Conservation (phyloP, 257 asterid species). For the Capsicum rhomboideum region DNA sequence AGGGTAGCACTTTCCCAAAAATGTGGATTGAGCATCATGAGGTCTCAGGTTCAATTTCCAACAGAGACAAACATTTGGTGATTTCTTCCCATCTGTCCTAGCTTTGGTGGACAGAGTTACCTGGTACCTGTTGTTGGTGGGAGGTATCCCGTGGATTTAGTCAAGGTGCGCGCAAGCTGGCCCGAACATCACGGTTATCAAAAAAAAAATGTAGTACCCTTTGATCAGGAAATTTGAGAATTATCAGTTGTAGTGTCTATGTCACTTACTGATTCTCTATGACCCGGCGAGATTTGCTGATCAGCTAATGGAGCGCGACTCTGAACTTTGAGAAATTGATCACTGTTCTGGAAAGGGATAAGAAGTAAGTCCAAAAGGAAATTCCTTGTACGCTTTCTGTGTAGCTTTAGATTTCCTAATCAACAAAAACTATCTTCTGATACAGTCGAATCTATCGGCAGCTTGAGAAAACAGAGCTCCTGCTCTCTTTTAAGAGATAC, state of each 20-base stretch:
- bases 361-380: background rate
- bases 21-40: too few species aligned
- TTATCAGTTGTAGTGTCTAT: background rate
- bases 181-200: too few species aligned
- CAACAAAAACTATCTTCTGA: background rate
- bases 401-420: constrained; percentile 3
- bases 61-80: too few species aligned
- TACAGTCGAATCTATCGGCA: background rate
- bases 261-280: background rate
- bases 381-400: background rate
- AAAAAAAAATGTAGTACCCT: background rate
- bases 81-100: too few species aligned
- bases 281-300: background rate
- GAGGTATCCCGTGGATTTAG: too few species aligned
- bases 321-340: background rate
- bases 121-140: too few species aligned
- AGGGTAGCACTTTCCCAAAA: background rate
- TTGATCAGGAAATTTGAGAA: background rate
- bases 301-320: background rate
- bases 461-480: background rate
- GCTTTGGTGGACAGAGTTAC: too few species aligned
- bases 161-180: too few species aligned
- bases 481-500: background rate
- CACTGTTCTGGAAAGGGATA: background rate
- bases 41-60: too few species aligned